phyloP scores from a whole-genome alignment of 257 asterid species.

The Linderniella brevidens region DNA sequence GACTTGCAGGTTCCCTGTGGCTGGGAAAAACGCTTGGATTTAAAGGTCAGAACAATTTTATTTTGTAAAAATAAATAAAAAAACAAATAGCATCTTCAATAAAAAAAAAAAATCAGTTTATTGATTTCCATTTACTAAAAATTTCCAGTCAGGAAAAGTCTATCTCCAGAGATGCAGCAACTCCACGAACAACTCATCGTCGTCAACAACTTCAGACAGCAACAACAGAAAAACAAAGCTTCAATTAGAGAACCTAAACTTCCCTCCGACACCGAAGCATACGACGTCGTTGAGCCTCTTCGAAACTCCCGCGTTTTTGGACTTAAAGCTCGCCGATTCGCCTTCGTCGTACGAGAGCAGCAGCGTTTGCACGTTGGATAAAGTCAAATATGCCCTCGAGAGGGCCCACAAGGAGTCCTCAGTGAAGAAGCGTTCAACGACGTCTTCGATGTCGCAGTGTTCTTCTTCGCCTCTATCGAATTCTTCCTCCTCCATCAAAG shows the following conservation, averaged over 20 bases:
- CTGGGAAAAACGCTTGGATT: constrained; percentile 76
- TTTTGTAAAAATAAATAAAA: no score
- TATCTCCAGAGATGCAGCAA: constrained; percentile 45
- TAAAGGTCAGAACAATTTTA: constrained; percentile 29
- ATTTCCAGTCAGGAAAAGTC: constrained; percentile 67
- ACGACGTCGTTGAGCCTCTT: constrained; percentile 25
- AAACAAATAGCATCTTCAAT: no score
- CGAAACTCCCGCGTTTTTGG: constrained; percentile 35
- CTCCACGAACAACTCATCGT: constrained; percentile 30
- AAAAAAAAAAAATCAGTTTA: background rate
- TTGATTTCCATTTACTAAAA: no score
- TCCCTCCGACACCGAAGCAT: constrained; percentile 34
- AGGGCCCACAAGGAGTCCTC: constrained; percentile 25
- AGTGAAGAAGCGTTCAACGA: constrained; percentile 21
- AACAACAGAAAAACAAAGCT: constrained; percentile 21
- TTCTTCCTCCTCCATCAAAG: constrained; percentile 44
- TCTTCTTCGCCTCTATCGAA: constrained; percentile 30
- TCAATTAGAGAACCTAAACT: constrained; percentile 62
- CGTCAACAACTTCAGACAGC: constrained; percentile 14
- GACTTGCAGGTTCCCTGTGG: constrained; percentile 78
- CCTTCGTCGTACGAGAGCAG: constrained; percentile 27
- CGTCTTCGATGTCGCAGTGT: constrained; percentile 24
- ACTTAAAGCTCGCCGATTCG: constrained; percentile 36
- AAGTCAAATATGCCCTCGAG: constrained; percentile 33
- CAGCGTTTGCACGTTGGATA: constrained; percentile 47